A percentile compares a stretch with the other conserved stretches of the same genome.
phyloP scores from a whole-genome alignment of 306 rosid genomes.

The Adenanthera pavonina region DNA sequence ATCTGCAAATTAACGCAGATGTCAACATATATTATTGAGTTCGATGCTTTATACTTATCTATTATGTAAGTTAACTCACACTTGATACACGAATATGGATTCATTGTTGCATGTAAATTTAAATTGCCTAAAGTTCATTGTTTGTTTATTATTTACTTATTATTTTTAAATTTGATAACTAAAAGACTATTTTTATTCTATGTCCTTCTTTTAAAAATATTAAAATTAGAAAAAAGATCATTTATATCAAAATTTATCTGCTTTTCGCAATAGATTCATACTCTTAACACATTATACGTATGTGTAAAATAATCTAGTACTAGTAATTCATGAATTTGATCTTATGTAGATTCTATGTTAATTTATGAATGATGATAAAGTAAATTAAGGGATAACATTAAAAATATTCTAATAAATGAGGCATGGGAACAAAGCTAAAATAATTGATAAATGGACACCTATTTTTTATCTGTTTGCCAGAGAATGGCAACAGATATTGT shows the following conservation, averaged over 20 bases:
- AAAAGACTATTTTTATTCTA: too few species aligned
- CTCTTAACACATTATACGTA: background rate
- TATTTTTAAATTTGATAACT: too few species aligned
- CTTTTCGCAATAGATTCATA: background rate
- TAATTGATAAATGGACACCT: too few species aligned
- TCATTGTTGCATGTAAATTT: too few species aligned
- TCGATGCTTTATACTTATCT: background rate
- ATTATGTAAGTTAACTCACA: background rate
- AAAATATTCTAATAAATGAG: background rate
- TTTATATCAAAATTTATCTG: background rate
- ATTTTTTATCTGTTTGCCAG: conserved; percentile 6
- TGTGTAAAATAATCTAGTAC: background rate
- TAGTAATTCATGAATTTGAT: background rate
- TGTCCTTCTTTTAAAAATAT: background rate
- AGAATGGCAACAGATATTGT: conserved; percentile 23
- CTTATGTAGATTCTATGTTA: background rate
- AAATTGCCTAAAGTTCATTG: background rate
- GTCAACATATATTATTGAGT: background rate
- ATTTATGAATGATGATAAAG: too few species aligned
- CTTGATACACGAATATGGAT: background rate
- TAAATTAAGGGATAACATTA: background rate
- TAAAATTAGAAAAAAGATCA: too few species aligned
- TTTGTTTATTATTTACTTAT: background rate
- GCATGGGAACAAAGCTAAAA: too few species aligned
- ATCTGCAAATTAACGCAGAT: background rate